A percentile compares a stretch with the other conserved stretches of the same genome.
phyloP scores from a whole-genome alignment of 345 rosid genomes.

The Moringa oleifera region DNA sequence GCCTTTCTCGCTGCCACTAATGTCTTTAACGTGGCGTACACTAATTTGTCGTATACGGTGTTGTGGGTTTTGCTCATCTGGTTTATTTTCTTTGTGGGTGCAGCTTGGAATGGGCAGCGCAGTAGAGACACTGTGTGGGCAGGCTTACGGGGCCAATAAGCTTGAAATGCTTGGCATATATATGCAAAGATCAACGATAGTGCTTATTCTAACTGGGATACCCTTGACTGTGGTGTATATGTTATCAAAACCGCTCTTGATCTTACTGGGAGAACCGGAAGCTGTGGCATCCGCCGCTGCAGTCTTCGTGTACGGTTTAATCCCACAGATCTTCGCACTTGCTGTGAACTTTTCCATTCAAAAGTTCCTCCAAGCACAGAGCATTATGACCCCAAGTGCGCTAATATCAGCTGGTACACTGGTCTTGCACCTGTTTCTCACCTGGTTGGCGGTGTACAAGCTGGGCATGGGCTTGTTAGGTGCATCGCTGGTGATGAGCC shows the following conservation, averaged over 20 bases:
- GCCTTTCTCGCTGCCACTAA: no score
- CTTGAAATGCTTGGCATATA: conserved; percentile 52
- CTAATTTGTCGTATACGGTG: not conserved
- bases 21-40: not conserved
- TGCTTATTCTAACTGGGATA: conserved; percentile 37
- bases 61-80: not conserved
- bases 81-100: not conserved
- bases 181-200: conserved; percentile 51
- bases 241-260: conserved; percentile 35
- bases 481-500: conserved; percentile 48
- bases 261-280: conserved; percentile 41
- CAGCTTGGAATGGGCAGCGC: conserved; percentile 71
- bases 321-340: conserved; percentile 54
- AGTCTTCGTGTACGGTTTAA: conserved; percentile 44
- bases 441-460: conserved; percentile 40
- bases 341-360: conserved; percentile 54
- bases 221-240: conserved; percentile 35
- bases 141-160: conserved; percentile 48
- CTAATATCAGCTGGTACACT: conserved; percentile 39
- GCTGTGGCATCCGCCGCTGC: conserved; percentile 44
- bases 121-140: conserved; percentile 64
- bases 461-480: conserved; percentile 42
- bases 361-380: conserved; percentile 45
- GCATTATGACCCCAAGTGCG: conserved; percentile 46
- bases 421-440: conserved; percentile 32